Evolutionary conservation across 805 yeast genomes (phyloP), one percentile per base, ranked within the genome.

Genomic region (Metschnikowia anglica): DNA sequence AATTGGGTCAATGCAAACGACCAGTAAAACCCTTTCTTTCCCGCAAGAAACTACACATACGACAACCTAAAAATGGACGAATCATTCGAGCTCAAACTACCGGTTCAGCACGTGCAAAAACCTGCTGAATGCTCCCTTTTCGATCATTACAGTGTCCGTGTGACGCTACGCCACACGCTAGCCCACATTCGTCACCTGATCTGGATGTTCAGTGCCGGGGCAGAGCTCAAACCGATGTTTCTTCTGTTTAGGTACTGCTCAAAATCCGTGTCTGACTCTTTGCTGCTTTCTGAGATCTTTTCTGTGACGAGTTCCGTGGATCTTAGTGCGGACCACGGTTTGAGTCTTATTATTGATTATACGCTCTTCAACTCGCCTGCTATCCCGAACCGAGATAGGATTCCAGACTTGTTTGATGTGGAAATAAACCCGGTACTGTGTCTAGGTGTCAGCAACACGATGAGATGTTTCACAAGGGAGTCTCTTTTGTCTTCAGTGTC

Each of bases 181-280:
- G 44, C 41, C n/a, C 63, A 62, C 29, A 39, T 65, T 3, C 46
- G 53, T 20, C 55, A 62, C 16, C 56, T 51, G 54, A 52, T 67
- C 9, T 66, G 72, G 71, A 21, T 36, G 31, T 43, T 50, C 24
- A 62, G 66, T n/a, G 41, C 43, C 5, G 51, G 59, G 23, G 39
- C 46, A 36, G 27, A 35, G 13, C 49, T 67, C 29, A 55, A 52
- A 39, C 72, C 72, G n/a, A 17, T 54, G 10, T 57, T 60, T 35
- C 9, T 61, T 6, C 50, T 29, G 24, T 29, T 65, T 25, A 17
- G 20, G 11, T 41, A 43, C 31, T 13, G 44, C 3, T 58, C 48
- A 5, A 34, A 45, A 9, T 25, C n/a, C 1, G 35, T 56, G 4
- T 5, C 36, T 3, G 59, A 53, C 21, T 26, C 39, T 4, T 47